phyloP scores from a whole-genome alignment of 225 moss, liverwort and hornwort genomes.

The Rhytidiadelphus loreus region DNA sequence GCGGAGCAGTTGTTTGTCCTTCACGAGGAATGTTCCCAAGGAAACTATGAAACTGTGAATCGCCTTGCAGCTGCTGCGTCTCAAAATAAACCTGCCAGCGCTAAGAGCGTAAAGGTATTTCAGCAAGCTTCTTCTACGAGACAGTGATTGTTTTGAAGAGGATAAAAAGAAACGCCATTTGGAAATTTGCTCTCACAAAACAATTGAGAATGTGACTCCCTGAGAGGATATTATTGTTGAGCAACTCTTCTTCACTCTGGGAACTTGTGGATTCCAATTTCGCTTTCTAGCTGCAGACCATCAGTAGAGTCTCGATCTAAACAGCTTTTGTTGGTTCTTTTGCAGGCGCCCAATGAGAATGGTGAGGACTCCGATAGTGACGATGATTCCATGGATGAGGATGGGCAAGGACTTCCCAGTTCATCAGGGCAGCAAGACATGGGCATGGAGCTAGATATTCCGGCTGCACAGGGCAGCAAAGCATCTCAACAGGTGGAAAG shows the following conservation, averaged over 20 bases:
- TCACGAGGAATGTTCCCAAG: slow-evolving; percentile 71
- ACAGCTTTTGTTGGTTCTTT: background rate
- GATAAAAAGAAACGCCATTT: background rate
- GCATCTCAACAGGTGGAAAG: slow-evolving; percentile 2
- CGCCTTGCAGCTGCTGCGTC: slow-evolving; percentile 29
- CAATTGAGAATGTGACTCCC: background rate
- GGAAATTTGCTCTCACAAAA: background rate
- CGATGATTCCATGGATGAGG: slow-evolving; percentile 23
- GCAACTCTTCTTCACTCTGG: background rate
- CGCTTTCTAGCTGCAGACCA: background rate
- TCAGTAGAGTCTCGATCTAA: background rate
- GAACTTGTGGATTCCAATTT: background rate
- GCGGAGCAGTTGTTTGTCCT: slow-evolving; percentile 62
- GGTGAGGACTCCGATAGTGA: slow-evolving; percentile 36
- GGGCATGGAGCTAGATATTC: slow-evolving; percentile 29
- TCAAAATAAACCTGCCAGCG: slow-evolving; percentile 16
- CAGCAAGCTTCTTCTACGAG: background rate
- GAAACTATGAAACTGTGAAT: slow-evolving; percentile 55
- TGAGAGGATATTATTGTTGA: background rate
- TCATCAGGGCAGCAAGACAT: slow-evolving; percentile 21
- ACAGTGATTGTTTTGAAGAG: background rate
- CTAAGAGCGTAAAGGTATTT: slow-evolving; percentile 33
- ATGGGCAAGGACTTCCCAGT: slow-evolving; percentile 7
- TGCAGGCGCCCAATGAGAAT: slow-evolving; percentile 32
- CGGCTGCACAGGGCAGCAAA: slow-evolving; percentile 1